Evolutionary conservation across 2,329 filamentous ascomycete genomes (phyloP), one percentile per base, ranked within the genome.

Genomic region (Teratosphaeria viscida): DNA sequence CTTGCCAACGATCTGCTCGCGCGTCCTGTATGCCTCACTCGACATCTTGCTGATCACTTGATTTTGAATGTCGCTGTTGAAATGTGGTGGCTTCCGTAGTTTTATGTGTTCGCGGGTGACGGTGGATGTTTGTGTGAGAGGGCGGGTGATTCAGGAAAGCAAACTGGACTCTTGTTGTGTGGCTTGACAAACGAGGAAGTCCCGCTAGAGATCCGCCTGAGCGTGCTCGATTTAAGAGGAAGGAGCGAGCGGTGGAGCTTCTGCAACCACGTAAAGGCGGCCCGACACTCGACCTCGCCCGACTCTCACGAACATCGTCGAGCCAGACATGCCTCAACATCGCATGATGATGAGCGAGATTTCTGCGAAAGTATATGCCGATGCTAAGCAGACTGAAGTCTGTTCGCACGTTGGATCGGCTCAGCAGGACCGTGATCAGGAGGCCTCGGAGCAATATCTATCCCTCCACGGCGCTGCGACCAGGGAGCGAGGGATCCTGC

Each of bases 1-100:
- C 57, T 26, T 59, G 65, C 65, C 63, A 12, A 66, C 39, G 54
- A 64, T 63, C 55, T 67, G 66, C 37, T 29, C 37, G 39, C 64
- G 66, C n/a, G 19, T 49, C n/a, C 19, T 49, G 19, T 49, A 49
- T 23, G 43, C 43, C 19, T 49, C 43, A 49, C 5, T 49, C 8
- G 43, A 49, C 43, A 49, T 49, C 43, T 49, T 49, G 43, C 43
- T 49, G 43, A 23, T 6, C 26, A 12, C 14, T 16, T 14, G 37
- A n/a, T 4, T 49, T 23, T 23, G 16, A 11, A 19, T 4, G 43
- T 23, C 19, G n/a, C 8, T 49, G 43, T 3, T 49, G n/a, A 10
- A 49, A n/a, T 5, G n/a, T 23, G 23, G 37, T 14, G 37, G 37
- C 12, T 14, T 12, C 16, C 11, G 37, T 14, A 5, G 37, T 16